A percentile compares a stretch with the other conserved stretches of the same genome.
Conservation (phyloP, 352 stramenopile genomes). For the Phytopythium chamaehyphon region DNA sequence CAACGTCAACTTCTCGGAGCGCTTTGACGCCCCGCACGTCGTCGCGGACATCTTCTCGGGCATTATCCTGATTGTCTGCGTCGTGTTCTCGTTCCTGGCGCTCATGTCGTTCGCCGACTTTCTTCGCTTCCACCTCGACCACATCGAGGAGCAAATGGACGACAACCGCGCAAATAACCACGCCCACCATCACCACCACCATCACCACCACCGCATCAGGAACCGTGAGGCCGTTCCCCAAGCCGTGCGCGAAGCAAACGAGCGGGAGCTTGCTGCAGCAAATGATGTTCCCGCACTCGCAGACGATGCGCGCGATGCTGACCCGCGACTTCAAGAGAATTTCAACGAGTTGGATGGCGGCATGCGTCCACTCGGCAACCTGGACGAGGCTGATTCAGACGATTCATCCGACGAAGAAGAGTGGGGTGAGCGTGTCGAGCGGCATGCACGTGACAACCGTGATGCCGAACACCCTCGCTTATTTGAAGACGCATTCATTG, state of each 20-base stretch:
- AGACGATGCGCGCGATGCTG: conserved; percentile 15
- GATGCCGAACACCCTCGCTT: not conserved
- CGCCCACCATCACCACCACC: conserved; percentile 18
- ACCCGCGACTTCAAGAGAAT: conserved; percentile 23
- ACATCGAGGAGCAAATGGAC: conserved; percentile 65
- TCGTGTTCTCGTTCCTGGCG: conserved; percentile 93
- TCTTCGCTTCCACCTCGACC: conserved; percentile 88
- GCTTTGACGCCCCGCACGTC: conserved; percentile 65
- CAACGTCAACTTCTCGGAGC: conserved; percentile 80
- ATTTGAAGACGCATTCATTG: conserved; percentile 40
- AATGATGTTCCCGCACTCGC: no score
- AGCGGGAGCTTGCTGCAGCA: conserved; percentile 11
- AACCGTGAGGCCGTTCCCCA: conserved; percentile 11
- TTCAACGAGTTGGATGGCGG: conserved; percentile 30
- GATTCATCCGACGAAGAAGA: conserved; percentile 59
- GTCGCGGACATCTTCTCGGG: conserved; percentile 87
- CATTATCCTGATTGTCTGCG: conserved; percentile 86
- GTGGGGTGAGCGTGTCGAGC: conserved; percentile 20
- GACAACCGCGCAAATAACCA: conserved; percentile 20
- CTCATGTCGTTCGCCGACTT: conserved; percentile 95
- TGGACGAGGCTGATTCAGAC: conserved; percentile 41
- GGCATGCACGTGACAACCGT: not conserved
- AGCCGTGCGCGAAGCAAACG: not conserved
- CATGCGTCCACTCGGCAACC: conserved; percentile 26
- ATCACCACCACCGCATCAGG: conserved; percentile 14